Conservation (phyloP, 2,329 filamentous ascomycete species). For the Lasiodiplodia theobromae region DNA sequence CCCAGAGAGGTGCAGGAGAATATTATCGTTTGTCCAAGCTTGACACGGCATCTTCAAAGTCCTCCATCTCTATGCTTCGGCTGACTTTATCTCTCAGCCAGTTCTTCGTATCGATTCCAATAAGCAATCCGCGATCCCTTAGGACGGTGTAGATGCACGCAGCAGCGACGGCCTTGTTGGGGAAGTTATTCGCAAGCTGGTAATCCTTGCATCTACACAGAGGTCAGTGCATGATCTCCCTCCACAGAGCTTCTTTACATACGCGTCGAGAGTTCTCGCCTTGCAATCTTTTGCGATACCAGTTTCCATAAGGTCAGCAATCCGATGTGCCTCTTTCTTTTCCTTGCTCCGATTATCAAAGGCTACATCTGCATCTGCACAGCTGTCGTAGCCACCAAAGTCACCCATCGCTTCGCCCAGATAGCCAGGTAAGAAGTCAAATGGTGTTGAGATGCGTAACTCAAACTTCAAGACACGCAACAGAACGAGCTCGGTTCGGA, state of each 20-base stretch:
- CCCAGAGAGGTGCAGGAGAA: no score
- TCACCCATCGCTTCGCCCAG: conserved; percentile 37
- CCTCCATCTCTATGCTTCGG: conserved; percentile 30
- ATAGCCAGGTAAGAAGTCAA: conserved; percentile 42
- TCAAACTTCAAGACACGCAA: conserved; percentile 45
- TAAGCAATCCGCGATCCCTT: conserved; percentile 16
- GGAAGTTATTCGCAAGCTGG: conserved; percentile 41
- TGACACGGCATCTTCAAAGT: conserved; percentile 31
- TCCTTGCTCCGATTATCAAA: conserved; percentile 35
- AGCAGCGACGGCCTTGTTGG: conserved; percentile 40
- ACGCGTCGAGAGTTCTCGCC: conserved; percentile 34
- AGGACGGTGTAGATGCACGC: conserved; percentile 35
- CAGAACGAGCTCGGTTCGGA: conserved; percentile 42
- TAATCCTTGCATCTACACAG: conserved; percentile 36
- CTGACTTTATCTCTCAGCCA: conserved; percentile 32
- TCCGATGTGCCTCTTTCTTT: conserved; percentile 39
- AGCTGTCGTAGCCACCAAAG: conserved; percentile 31
- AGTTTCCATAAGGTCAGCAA: conserved; percentile 37
- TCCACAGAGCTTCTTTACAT: conserved; percentile 29
- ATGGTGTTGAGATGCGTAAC: conserved; percentile 40
- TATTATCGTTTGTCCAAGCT: background rate
- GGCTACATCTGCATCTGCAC: conserved; percentile 31
- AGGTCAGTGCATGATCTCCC: conserved; percentile 31
- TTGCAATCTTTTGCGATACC: conserved; percentile 36
- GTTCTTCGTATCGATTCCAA: background rate